A percentile compares a stretch with the other conserved stretches of the same genome.
These are phyloP conservation scores for Annulohypoxylon truncatum DNA, from an alignment of 2,329 filamentous ascomycete genomes.

Conservation along the genomic window DNA sequence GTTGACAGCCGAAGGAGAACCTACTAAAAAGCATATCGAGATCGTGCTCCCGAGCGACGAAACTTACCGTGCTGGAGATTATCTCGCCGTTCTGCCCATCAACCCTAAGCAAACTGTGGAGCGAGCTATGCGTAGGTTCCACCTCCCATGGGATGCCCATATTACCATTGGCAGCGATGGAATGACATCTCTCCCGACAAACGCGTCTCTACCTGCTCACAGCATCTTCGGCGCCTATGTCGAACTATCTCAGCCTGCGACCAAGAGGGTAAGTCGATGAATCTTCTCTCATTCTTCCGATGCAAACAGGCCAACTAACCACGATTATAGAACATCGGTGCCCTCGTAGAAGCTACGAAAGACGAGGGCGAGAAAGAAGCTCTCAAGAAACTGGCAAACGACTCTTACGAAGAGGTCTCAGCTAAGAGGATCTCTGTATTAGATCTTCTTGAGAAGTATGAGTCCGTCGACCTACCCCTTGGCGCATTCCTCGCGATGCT, in stretches of 20 bases:
- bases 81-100: constrained; percentile 77
- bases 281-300: not conserved
- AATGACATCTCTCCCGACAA: constrained; percentile 65
- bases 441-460: constrained; percentile 75
- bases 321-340: constrained; percentile 53
- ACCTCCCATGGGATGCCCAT: constrained; percentile 75
- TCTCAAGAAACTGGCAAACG: constrained; percentile 61
- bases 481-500: constrained; percentile 76
- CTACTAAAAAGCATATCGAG: constrained; percentile 73
- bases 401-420: constrained; percentile 59
- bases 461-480: constrained; percentile 70
- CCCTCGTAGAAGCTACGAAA: constrained; percentile 47
- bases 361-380: constrained; percentile 48
- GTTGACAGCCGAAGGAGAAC: constrained; percentile 62
- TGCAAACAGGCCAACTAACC: constrained; percentile 24
- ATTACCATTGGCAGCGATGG: constrained; percentile 68
- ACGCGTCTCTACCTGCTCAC: constrained; percentile 67
- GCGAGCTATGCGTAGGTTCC: constrained; percentile 73
- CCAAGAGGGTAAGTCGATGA: constrained; percentile 65
- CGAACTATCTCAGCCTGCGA: constrained; percentile 78
- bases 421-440: constrained; percentile 72
- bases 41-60: constrained; percentile 74
- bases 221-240: constrained; percentile 77
- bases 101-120: constrained; percentile 73
- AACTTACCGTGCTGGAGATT: constrained; percentile 79